These are phyloP conservation scores for Aspergillus sp. DNA, from an alignment of 2,329 filamentous ascomycete species.

Conservation along the genomic window DNA sequence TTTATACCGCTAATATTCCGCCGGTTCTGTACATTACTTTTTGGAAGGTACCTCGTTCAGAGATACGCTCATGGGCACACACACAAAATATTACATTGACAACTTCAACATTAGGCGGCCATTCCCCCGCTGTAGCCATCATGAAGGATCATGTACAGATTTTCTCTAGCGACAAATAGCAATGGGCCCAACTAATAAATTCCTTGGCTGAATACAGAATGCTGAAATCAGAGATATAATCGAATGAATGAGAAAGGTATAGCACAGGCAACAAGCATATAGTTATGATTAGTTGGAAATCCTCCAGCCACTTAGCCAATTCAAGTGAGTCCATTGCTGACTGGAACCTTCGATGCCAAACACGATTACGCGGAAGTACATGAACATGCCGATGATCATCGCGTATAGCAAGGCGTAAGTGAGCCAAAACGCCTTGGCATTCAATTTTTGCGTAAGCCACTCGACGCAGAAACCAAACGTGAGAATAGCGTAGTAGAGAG, in stretches of 20 bases:
- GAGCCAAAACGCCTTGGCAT: slow-evolving; percentile 56
- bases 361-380: slow-evolving; percentile 86
- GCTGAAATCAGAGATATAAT: not conserved
- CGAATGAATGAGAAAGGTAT: not conserved
- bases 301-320: slow-evolving; percentile 86
- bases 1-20: no score
- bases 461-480: slow-evolving; percentile 81
- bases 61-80: no score
- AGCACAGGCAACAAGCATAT: not conserved
- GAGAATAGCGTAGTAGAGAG: slow-evolving; percentile 93
- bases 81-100: no score
- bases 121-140: no score
- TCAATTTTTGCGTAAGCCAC: slow-evolving; percentile 67
- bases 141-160: no score
- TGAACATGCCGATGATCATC: slow-evolving; percentile 71
- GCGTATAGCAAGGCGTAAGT: slow-evolving; percentile 71
- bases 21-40: no score
- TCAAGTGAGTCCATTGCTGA: slow-evolving; percentile 80
- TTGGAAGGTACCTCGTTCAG: no score
- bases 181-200: not conserved
- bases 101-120: no score
- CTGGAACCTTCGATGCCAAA: slow-evolving; percentile 90
- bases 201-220: not conserved
- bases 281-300: slow-evolving; percentile 54
- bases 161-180: no score